Evolutionary conservation across 768 basidiomycete species (phyloP).

Genomic region (Guyanaporus albipodus): DNA sequence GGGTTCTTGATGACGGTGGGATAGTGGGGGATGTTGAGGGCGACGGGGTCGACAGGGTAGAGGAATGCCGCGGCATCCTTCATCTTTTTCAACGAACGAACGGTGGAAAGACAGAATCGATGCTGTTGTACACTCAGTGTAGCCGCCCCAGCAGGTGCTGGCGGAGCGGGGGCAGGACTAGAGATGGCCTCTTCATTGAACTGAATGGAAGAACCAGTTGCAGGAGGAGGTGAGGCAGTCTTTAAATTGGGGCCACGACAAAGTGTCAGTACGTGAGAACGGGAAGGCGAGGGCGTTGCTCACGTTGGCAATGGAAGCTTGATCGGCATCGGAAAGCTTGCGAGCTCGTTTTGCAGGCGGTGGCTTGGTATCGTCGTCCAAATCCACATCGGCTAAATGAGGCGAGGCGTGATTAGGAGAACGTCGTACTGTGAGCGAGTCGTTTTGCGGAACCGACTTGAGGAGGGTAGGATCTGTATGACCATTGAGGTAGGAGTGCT

Average conservation of each 20-base stretch:
- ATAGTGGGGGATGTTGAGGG: slow-evolving; percentile 85
- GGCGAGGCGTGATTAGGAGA: slow-evolving; percentile 33
- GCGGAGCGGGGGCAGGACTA: slow-evolving; percentile 14
- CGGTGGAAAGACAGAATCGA: slow-evolving; percentile 71
- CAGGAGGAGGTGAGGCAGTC: slow-evolving; percentile 75
- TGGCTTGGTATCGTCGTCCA: slow-evolving; percentile 53
- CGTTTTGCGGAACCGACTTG: slow-evolving; percentile 18
- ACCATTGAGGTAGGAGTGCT: slow-evolving; percentile 23
- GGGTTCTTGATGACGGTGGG: slow-evolving; percentile 80
- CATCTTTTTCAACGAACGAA: slow-evolving; percentile 81
- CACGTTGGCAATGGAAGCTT: slow-evolving; percentile 71
- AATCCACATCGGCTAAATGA: slow-evolving; percentile 21
- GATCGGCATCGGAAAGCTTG: slow-evolving; percentile 72
- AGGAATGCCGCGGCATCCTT: slow-evolving; percentile 82
- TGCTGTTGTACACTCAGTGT: slow-evolving; percentile 67
- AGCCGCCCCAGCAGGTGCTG: slow-evolving; percentile 15
- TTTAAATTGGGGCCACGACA: slow-evolving; percentile 32
- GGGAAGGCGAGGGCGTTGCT: slow-evolving; percentile 48
- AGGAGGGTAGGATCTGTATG: slow-evolving; percentile 12
- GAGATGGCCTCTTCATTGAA: slow-evolving; percentile 24
- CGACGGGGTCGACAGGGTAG: slow-evolving; percentile 84
- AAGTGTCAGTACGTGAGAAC: slow-evolving; percentile 50
- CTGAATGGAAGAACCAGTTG: slow-evolving; percentile 40
- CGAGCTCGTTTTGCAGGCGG: slow-evolving; percentile 83
- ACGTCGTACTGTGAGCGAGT: slow-evolving; percentile 33